A percentile compares a stretch with the other conserved stretches of the same genome.
Evolutionary conservation across 2,329 filamentous ascomycete species (phyloP).

Genomic region (Madurella mycetomatis): DNA sequence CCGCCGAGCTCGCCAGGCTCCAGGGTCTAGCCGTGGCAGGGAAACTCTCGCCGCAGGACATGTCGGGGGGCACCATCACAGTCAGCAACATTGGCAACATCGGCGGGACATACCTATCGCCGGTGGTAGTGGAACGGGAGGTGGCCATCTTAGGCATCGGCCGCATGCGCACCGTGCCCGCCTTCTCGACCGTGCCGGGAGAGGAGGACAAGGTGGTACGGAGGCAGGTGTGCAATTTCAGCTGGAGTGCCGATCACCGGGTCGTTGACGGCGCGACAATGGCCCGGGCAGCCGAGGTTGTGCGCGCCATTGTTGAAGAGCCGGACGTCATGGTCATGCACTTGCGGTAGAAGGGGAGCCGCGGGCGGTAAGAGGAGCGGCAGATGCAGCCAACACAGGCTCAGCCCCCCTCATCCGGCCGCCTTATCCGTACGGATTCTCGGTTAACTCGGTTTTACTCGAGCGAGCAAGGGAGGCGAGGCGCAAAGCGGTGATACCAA

Average conservation of each 20-base stretch:
- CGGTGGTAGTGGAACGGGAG: conserved; percentile 85
- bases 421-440: background rate
- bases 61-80: conserved; percentile 86
- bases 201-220: conserved; percentile 58
- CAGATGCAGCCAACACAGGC: background rate
- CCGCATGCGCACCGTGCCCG: conserved; percentile 72
- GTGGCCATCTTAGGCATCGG: conserved; percentile 90
- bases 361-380: background rate
- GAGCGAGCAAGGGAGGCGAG: background rate
- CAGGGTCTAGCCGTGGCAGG: conserved; percentile 69
- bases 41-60: conserved; percentile 68
- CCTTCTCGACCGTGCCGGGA: conserved; percentile 56
- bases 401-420: background rate
- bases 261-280: conserved; percentile 94
- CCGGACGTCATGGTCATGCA: conserved; percentile 84
- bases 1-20: conserved; percentile 68
- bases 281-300: conserved; percentile 80
- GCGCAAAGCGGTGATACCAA: background rate
- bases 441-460: background rate
- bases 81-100: conserved; percentile 96
- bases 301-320: conserved; percentile 73
- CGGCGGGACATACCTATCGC: conserved; percentile 85
- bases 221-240: conserved; percentile 82
- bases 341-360: conserved; percentile 53
- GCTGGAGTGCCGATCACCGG: conserved; percentile 93